Conservation (phyloP, 2,329 filamentous ascomycete species). For the Bipolaris victoriae region DNA sequence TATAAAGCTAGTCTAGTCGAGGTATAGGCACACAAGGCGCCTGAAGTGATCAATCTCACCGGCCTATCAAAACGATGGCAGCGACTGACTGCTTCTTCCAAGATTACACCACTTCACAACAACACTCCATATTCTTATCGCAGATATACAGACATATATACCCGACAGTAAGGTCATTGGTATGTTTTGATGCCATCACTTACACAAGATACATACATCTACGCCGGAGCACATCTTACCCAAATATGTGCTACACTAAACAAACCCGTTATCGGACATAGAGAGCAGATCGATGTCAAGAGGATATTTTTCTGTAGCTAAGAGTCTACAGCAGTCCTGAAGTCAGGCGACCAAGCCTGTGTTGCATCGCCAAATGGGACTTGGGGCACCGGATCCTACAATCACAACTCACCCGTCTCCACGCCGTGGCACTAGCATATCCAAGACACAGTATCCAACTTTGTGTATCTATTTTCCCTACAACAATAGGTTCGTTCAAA, state of each 20-base stretch:
- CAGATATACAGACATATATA: not conserved
- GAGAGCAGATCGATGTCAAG: not conserved
- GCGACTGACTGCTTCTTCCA: not conserved
- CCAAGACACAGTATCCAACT: not conserved
- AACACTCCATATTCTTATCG: not conserved
- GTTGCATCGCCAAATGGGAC: not conserved
- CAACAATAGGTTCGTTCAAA: constrained; percentile 2
- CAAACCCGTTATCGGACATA: not conserved
- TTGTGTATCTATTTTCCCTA: constrained; percentile 1
- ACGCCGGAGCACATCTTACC: not conserved
- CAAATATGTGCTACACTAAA: not conserved
- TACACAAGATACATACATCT: not conserved
- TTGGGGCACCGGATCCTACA: not conserved
- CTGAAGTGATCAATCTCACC: constrained; percentile 7
- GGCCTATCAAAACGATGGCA: constrained; percentile 5
- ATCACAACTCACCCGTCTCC: constrained; percentile 6
- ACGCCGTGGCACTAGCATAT: constrained; percentile 1
- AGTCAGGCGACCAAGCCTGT: constrained; percentile 5
- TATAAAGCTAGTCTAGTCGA: not conserved
- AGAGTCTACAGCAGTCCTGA: not conserved
- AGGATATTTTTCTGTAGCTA: not conserved
- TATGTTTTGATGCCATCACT: not conserved
- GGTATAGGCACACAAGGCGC: not conserved
- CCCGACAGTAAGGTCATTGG: constrained; percentile 1
- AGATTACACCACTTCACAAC: constrained; percentile 1